These are phyloP conservation scores for Jackrogersella minutella DNA, from an alignment of 495 filamentous ascomycete genomes.

Conservation along the genomic window DNA sequence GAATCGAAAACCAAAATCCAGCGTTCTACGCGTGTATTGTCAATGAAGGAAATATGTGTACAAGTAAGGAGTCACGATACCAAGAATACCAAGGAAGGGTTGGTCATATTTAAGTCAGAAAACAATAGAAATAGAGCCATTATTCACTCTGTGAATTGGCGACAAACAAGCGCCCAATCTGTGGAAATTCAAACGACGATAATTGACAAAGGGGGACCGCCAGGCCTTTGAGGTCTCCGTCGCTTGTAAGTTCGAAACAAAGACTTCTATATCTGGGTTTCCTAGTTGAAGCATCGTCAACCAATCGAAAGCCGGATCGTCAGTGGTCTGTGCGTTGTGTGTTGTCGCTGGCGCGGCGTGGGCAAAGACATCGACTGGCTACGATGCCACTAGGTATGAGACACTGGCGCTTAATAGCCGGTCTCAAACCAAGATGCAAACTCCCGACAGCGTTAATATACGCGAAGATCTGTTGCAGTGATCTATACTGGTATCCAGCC, in stretches of 20 bases:
- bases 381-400: not conserved
- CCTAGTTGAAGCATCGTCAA: conserved; percentile 24
- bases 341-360: conserved; percentile 6
- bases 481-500: conserved; percentile 5
- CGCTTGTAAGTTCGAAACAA: conserved; percentile 24
- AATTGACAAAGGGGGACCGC: conserved; percentile 27
- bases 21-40: conserved; percentile 18
- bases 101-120: conserved; percentile 29
- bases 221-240: conserved; percentile 12
- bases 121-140: conserved; percentile 28
- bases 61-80: not conserved
- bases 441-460: conserved; percentile 25
- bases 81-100: conserved; percentile 8
- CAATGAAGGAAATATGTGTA: conserved; percentile 18
- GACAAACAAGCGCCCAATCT: conserved; percentile 33
- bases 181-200: conserved; percentile 15
- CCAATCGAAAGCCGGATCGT: conserved; percentile 18
- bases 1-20: conserved; percentile 35
- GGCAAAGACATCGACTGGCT: conserved; percentile 28
- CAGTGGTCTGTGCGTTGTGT: conserved; percentile 21
- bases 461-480: conserved; percentile 19
- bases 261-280: conserved; percentile 37
- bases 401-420: conserved; percentile 29
- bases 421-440: conserved; percentile 1
- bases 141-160: conserved; percentile 9